These are phyloP conservation scores for Beauveria medogensis DNA, from an alignment of 2,329 filamentous ascomycete species.

Conservation along the genomic window DNA sequence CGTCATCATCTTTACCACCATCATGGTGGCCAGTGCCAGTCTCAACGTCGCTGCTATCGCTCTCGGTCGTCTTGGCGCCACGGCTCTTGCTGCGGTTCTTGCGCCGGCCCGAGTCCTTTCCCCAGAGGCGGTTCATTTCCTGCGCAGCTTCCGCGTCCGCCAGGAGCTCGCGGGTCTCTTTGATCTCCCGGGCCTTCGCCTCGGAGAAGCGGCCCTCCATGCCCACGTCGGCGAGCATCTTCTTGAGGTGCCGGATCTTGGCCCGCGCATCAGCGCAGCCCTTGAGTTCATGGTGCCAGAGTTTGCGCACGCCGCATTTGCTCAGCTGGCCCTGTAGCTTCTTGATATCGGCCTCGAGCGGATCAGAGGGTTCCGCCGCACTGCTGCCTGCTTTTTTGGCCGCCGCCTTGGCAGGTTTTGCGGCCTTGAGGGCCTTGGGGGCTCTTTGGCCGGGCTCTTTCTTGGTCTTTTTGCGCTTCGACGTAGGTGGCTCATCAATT, in stretches of 20 bases:
- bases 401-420: slow-evolving; percentile 29
- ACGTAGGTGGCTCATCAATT: slow-evolving; percentile 61
- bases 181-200: slow-evolving; percentile 78
- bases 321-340: slow-evolving; percentile 75
- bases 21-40: slow-evolving; percentile 19
- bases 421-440: slow-evolving; percentile 11
- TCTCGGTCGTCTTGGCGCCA: slow-evolving; percentile 17
- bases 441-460: slow-evolving; percentile 18
- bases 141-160: slow-evolving; percentile 80
- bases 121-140: slow-evolving; percentile 75
- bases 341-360: slow-evolving; percentile 75
- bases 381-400: slow-evolving; percentile 27
- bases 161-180: slow-evolving; percentile 74
- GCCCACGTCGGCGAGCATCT: slow-evolving; percentile 70
- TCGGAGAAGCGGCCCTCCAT: slow-evolving; percentile 86
- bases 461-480: slow-evolving; percentile 48
- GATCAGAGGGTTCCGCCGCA: slow-evolving; percentile 38
- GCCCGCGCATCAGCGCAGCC: slow-evolving; percentile 62
- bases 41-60: slow-evolving; percentile 25
- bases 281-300: slow-evolving; percentile 82
- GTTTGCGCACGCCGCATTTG: slow-evolving; percentile 87
- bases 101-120: slow-evolving; percentile 36
- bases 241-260: slow-evolving; percentile 75
- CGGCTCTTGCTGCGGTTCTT: slow-evolving; percentile 33
- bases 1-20: slow-evolving; percentile 22